Conservation (phyloP, 371 early-diverging fungal species). For the Nematocida ironsii region DNA sequence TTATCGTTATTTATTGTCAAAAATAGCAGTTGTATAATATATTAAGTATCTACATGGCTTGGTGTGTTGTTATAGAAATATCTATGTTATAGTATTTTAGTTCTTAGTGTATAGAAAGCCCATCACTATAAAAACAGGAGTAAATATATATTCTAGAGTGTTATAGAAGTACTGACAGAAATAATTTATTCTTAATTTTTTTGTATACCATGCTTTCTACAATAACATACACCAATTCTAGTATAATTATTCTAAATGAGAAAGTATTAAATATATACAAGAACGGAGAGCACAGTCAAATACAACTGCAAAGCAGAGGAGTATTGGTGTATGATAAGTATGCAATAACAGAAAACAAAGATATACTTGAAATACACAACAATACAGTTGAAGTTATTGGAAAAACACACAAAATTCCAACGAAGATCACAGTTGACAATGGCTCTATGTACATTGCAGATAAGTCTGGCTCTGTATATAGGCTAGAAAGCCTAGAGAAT, state of each 20-base stretch:
- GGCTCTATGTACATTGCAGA: slow-evolving; percentile 34
- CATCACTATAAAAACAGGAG: too few relatives aligned
- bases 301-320: background rate
- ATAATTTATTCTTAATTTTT: slow-evolving; percentile 14
- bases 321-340: slow-evolving; percentile 9
- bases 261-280: background rate
- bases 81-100: too few relatives aligned
- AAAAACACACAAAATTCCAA: background rate
- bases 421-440: background rate
- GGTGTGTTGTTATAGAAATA: too few relatives aligned
- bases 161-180: background rate
- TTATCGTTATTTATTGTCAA: too few relatives aligned
- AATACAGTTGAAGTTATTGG: background rate
- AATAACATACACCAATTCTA: background rate
- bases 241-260: slow-evolving; percentile 3
- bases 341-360: slow-evolving; percentile 29
- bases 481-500: background rate
- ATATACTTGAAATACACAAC: background rate
- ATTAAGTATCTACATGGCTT: too few relatives aligned
- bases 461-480: slow-evolving; percentile 35
- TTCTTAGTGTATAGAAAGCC: too few relatives aligned
- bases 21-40: too few relatives aligned
- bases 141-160: too few relatives aligned
- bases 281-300: background rate
- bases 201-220: slow-evolving; percentile 26